These are phyloP conservation scores for Neobulgaria alba DNA, from an alignment of 2,329 filamentous ascomycete genomes.

Conservation along the genomic window DNA sequence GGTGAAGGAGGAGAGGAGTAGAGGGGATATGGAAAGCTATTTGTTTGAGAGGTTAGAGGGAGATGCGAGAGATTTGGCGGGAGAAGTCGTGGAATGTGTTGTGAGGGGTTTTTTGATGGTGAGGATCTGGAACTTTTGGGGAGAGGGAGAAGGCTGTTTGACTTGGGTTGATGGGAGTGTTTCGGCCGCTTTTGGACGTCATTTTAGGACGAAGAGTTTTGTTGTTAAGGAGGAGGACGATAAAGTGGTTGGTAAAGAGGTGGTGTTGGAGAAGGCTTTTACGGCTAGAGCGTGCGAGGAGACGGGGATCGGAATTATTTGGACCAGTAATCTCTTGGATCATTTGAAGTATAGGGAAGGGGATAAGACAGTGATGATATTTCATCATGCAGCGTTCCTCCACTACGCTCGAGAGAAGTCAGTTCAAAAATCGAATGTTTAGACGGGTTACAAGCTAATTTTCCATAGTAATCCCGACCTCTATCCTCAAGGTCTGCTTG, in stretches of 20 bases:
- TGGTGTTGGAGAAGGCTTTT: constrained; percentile 5
- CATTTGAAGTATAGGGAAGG: constrained; percentile 5
- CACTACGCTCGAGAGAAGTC: constrained; percentile 5
- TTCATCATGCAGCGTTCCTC: constrained; percentile 8
- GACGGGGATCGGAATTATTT: constrained; percentile 5
- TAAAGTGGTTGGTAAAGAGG: neutral
- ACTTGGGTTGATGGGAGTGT: constrained; percentile 9
- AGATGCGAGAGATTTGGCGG: constrained; percentile 2
- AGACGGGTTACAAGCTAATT: neutral
- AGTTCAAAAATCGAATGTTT: neutral
- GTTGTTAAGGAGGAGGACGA: neutral
- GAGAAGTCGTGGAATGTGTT: constrained; percentile 8
- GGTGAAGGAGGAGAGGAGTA: constrained; percentile 3
- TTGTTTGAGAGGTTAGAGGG: neutral
- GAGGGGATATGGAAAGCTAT: constrained; percentile 5
- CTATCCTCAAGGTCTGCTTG: constrained; percentile 6
- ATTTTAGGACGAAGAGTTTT: constrained; percentile 1
- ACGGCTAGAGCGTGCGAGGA: constrained; percentile 2
- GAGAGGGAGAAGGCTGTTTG: constrained; percentile 6
- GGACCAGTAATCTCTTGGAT: constrained; percentile 10
- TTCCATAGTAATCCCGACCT: constrained; percentile 1
- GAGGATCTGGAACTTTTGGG: constrained; percentile 9
- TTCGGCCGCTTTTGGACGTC: constrained; percentile 3
- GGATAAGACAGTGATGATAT: constrained; percentile 1
- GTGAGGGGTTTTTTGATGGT: constrained; percentile 8